Percentiles rank a stretch among this genome's conserved stretches.
These are phyloP conservation scores for Colletotrichum simmondsii DNA, from an alignment of 2,329 filamentous ascomycete species.

Conservation along the genomic window DNA sequence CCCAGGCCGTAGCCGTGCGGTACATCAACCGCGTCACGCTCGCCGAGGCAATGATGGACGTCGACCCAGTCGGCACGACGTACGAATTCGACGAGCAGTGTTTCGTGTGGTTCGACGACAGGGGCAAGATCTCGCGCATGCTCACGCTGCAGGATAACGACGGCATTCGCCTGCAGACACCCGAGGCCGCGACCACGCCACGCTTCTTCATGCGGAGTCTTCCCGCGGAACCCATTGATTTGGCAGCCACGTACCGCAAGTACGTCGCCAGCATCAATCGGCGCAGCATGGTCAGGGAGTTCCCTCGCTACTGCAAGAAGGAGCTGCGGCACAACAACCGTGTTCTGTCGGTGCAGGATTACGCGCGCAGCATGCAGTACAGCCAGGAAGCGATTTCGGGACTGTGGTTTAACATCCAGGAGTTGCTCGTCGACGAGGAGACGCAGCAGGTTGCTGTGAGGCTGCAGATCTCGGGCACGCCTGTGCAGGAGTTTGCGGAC, in stretches of 20 bases:
- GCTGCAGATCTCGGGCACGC: conserved; percentile 44
- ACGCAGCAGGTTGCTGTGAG: conserved; percentile 45
- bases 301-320: conserved; percentile 41
- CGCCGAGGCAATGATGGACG: not conserved
- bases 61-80: conserved; percentile 1
- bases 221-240: conserved; percentile 10
- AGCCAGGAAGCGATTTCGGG: conserved; percentile 42
- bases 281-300: conserved; percentile 38
- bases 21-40: conserved; percentile 27
- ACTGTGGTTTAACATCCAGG: conserved; percentile 39
- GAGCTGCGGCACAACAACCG: conserved; percentile 44
- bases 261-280: conserved; percentile 48
- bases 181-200: conserved; percentile 18
- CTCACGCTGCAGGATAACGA: conserved; percentile 32
- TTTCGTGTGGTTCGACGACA: conserved; percentile 30
- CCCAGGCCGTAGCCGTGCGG: conserved; percentile 18
- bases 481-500: conserved; percentile 40
- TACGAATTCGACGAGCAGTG: conserved; percentile 31
- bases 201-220: conserved; percentile 17
- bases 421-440: conserved; percentile 44
- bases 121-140: conserved; percentile 27
- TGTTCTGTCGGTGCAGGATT: conserved; percentile 38
- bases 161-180: conserved; percentile 17
- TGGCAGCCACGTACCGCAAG: conserved; percentile 36
- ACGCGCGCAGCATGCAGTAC: conserved; percentile 42